A percentile compares a stretch with the other conserved stretches of the same genome.
These are phyloP conservation scores for Peniophora sp. DNA, from an alignment of 1,284 basidiomycete species.

Conservation along the genomic window DNA sequence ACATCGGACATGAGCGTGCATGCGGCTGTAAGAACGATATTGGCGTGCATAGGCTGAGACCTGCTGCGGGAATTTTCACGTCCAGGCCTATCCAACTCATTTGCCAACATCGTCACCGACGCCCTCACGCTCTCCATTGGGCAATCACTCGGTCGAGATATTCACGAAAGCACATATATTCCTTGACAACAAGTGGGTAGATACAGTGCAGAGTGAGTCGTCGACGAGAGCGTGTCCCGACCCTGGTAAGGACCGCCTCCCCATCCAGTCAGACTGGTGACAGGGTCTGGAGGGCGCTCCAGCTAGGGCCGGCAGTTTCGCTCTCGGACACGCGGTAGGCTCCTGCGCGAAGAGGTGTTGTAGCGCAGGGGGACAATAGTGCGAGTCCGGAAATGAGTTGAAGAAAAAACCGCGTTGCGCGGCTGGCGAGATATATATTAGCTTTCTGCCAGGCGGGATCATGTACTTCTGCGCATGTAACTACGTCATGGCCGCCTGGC, in stretches of 20 bases:
- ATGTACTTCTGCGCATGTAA: no score
- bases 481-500: slow-evolving; percentile 49
- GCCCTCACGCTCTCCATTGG: no score
- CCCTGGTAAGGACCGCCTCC: slow-evolving; percentile 47
- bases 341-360: slow-evolving; percentile 27
- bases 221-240: slow-evolving; percentile 19
- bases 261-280: slow-evolving; percentile 25
- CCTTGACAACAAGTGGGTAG: no score
- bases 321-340: slow-evolving; percentile 43
- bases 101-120: no score
- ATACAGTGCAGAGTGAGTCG: no score
- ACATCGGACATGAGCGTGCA: no score
- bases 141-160: no score
- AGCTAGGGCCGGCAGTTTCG: slow-evolving; percentile 28
- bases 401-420: slow-evolving; percentile 4
- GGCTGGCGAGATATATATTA: slow-evolving; percentile 4
- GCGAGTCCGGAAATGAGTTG: slow-evolving; percentile 38
- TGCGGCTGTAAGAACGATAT: no score
- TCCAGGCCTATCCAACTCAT: no score
- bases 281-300: slow-evolving; percentile 28
- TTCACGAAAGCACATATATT: no score
- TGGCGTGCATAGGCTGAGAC: no score
- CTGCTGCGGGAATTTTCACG: no score
- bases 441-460: neutral
- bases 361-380: slow-evolving; percentile 45